Base-by-base conservation (phyloP, 345 rosid genomes). In the Syzygium jambos region DNA sequence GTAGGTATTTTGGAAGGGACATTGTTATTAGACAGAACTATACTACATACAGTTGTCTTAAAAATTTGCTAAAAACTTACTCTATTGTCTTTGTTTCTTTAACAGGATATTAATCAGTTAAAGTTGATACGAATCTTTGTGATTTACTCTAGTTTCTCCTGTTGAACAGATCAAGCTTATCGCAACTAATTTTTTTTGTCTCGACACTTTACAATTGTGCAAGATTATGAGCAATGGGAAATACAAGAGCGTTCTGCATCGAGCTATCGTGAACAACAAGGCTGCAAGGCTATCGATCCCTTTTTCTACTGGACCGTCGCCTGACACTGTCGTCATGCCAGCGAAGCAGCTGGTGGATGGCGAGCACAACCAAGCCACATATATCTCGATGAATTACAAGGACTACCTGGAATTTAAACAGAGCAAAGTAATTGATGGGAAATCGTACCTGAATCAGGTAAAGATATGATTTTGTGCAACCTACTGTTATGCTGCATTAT, bases 221-320 rank as follows among this genome's bases (percentile, higher is more conserved):
- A 13, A 82, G 87, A 68, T 88, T 43, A 30, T 63, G 80, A 84
- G 86, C 86, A 87, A 87, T 61, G 86, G 84, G 25, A 84, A 84
- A 21, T 87, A 87, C 86, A 57, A 87, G 23, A 87, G 86, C 16
- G 57, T 61, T 8, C 8, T 84, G 29, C 88, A 87, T 17, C 78
- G 56, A 53, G 89, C 84, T 30, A 52, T 85, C 0, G 73, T 88
- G 77, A 85, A 88, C 29, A 61, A 30, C 53, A 43, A 49, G 27
- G 51, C 61, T 22, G 14, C 54, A n/a, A 87, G 88, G 88, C 84
- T 87, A n/a, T 87, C 46, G 5, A 59, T 87, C 9, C 34, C 57
- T 9, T 9, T 83, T 22, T 29, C 63, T 16, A 57, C 34, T 82
- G 88, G 88, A 22, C 85, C 88, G 27, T 84, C 63, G 13, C 86